phyloP scores from a whole-genome alignment of 805 yeast species.

The Wickerhamomyces silvicola region DNA sequence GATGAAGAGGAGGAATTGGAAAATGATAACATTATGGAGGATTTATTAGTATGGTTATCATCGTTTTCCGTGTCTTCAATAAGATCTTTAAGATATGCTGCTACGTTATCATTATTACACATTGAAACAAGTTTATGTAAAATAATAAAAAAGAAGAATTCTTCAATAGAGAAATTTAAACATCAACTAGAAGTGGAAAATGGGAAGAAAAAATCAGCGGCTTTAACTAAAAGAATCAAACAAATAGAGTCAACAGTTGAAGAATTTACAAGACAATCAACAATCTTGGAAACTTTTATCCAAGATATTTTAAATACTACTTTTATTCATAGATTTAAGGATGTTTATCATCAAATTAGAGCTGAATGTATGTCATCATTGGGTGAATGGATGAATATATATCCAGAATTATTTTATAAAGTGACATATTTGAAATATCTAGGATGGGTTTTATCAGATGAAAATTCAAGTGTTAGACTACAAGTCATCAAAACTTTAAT shows the following conservation, averaged over 20 bases:
- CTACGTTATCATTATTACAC: constrained; percentile 53
- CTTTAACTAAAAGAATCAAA: constrained; percentile 36
- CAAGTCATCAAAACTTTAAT: constrained; percentile 56
- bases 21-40: constrained; percentile 37
- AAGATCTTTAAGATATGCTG: constrained; percentile 62
- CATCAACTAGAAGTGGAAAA: constrained; percentile 30
- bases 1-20: constrained; percentile 29
- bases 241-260: constrained; percentile 38
- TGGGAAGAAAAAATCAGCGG: constrained; percentile 27
- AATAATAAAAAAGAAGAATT: constrained; percentile 30
- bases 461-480: constrained; percentile 49
- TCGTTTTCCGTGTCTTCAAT: constrained; percentile 63
- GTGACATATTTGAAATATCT: constrained; percentile 66
- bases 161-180: constrained; percentile 31
- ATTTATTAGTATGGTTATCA: constrained; percentile 67
- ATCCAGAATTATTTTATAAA: constrained; percentile 67
- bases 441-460: constrained; percentile 84
- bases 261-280: constrained; percentile 40
- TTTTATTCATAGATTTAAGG: constrained; percentile 74
- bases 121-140: constrained; percentile 58
- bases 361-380: constrained; percentile 58
- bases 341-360: constrained; percentile 66
- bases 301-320: constrained; percentile 61
- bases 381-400: constrained; percentile 64
- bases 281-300: constrained; percentile 48